Base-by-base conservation (phyloP, 169 alveolate genomes). In the Plasmodium gonderi region DNA sequence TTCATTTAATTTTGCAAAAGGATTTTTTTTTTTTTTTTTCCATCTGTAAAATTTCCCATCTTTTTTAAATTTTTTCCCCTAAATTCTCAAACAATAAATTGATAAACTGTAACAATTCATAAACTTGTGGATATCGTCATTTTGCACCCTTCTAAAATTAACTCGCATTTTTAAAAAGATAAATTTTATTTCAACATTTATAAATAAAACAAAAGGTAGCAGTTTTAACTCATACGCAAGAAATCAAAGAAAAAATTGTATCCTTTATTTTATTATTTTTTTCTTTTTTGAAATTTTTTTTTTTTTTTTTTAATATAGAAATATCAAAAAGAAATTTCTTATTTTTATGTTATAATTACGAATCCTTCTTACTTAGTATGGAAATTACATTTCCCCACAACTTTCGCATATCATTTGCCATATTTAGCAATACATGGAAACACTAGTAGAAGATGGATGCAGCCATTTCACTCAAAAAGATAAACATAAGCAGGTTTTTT, bases 401-500 rank as follows among this genome's bases (percentile, higher is more conserved):
- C 2, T 69, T 81, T 17, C 40, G 6, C 20, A 12, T n/a, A 68
- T 74, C 36, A 67, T 40, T 40, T 45, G 77, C 42, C 5, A 68
- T 23, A 77, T 11, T 77, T 26, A 42, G 29, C 51, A 67, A 81
- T 67, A 67, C 80, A 81, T 81, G 91, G 80, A 67, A 81, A 69
- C 74, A 81, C 0, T 31, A 51, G n/a, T 26, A 74, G 31, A 68
- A 81, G 75, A 47, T 29, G 47, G 60, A 20, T 81, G 91, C 69
- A 36, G 23, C 74, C 31, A 81, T n/a, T 31, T 42, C 54, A 68
- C 51, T 9, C 65, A 67, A 68, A 29, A n/a, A 20, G 81, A 67
- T 68, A 54, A 54, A 81, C n/a, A 68, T 20, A 26, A 81, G 29
- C 26, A 65, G 91, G 91, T 68, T n/a, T 31, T 31, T 69, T 20